Conservation (phyloP, 2,329 filamentous ascomycete species). For the Rutstroemia sydowiana region DNA sequence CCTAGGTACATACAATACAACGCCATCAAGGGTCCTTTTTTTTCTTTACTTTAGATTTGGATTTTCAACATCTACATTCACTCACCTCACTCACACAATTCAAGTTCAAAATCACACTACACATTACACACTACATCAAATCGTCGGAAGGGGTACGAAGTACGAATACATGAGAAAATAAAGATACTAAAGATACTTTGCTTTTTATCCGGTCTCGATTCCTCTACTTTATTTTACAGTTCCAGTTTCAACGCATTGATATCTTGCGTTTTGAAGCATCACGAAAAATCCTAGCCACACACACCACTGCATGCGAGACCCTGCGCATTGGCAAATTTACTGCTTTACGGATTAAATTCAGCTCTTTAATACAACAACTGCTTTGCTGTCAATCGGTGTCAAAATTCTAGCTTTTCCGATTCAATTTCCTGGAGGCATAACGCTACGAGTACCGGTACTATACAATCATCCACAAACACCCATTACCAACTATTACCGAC, state of each 20-base stretch:
- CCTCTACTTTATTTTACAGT: background rate
- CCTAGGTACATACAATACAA: no score
- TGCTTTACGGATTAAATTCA: conserved; percentile 1
- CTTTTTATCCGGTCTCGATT: conserved; percentile 2
- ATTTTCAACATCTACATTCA: background rate
- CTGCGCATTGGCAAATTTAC: conserved; percentile 7
- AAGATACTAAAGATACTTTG: background rate
- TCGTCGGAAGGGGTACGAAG: no score
- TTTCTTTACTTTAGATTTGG: no score
- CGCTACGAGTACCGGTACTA: background rate
- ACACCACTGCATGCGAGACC: conserved; percentile 6
- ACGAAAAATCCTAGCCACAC: conserved; percentile 2
- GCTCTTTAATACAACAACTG: background rate
- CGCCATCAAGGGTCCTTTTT: no score
- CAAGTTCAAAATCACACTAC: no score
- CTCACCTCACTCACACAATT: no score
- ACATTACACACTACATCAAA: no score
- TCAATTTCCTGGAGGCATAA: conserved; percentile 3
- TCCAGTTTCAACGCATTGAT: conserved; percentile 12
- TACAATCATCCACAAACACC: no score
- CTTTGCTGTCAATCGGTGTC: conserved; percentile 7
- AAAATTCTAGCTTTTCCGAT: background rate
- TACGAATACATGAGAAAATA: background rate
- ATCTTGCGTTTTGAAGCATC: conserved; percentile 8
- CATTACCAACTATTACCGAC: background rate